Evolutionary conservation across 805 yeast species (phyloP).

Genomic region (Zygotorulaspora sp.): DNA sequence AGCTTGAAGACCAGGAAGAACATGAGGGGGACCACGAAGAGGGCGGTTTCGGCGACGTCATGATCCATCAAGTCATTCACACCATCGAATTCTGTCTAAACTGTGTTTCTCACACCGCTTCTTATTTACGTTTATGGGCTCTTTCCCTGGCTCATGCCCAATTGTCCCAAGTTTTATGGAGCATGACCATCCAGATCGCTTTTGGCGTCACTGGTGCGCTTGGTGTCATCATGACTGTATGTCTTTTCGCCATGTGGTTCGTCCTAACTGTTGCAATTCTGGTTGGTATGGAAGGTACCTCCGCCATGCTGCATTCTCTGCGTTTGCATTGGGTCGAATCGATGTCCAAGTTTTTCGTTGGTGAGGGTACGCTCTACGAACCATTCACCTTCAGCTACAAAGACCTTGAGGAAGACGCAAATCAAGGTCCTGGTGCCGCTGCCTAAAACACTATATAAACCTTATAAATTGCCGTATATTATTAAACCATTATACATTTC

Average conservation of each 20-base stretch:
- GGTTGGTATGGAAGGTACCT: constrained; percentile 78
- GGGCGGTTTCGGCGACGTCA: constrained; percentile 58
- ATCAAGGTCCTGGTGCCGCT: constrained; percentile 4
- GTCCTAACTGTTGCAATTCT: constrained; percentile 61
- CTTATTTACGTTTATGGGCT: constrained; percentile 75
- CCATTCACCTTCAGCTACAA: constrained; percentile 50
- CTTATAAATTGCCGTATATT: no score
- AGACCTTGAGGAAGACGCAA: constrained; percentile 20
- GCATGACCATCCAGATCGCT: constrained; percentile 65
- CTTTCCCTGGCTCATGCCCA: constrained; percentile 78
- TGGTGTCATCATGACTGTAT: constrained; percentile 55
- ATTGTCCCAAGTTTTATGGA: constrained; percentile 67
- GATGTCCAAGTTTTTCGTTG: constrained; percentile 75
- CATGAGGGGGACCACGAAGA: constrained; percentile 44
- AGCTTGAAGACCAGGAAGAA: constrained; percentile 27
- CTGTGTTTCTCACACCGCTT: constrained; percentile 77
- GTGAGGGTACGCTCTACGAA: constrained; percentile 65
- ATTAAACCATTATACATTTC: no score
- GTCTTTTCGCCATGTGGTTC: constrained; percentile 72
- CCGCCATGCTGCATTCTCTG: constrained; percentile 77
- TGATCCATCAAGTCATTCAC: constrained; percentile 76
- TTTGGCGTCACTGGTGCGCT: constrained; percentile 50
- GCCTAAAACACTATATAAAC: no score
- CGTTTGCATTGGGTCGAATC: constrained; percentile 81
- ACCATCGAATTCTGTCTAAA: constrained; percentile 77